Conservation (phyloP, 768 basidiomycete genomes). For the Kwoniella dendrophila region DNA sequence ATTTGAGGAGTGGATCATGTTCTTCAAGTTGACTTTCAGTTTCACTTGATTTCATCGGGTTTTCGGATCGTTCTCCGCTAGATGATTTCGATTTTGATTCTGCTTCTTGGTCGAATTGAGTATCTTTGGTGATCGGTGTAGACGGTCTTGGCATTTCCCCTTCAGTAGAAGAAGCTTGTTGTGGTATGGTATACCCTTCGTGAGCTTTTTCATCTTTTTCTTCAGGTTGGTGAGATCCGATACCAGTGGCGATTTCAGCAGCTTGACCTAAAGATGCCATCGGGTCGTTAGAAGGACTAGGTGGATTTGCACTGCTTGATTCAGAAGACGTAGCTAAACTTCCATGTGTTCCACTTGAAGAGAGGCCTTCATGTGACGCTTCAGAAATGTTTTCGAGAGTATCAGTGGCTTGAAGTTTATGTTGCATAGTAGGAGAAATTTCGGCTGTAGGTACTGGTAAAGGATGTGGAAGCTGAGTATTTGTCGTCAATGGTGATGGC, state of each 20-base stretch:
- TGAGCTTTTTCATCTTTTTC: no score
- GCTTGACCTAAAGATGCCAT: not conserved
- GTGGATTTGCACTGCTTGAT: not conserved
- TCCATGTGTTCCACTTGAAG: not conserved
- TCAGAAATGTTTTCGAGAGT: not conserved
- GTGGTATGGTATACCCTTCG: no score
- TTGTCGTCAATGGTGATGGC: not conserved
- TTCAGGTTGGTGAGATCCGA: not conserved
- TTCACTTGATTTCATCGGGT: no score
- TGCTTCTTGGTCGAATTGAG: not conserved
- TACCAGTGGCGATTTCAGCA: not conserved
- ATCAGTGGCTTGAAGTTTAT: not conserved
- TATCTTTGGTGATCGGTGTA: not conserved
- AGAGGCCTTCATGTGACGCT: not conserved
- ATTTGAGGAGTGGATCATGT: no score
- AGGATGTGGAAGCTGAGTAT: not conserved
- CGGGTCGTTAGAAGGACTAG: not conserved
- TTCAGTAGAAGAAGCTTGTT: not conserved
- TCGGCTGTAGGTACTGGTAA: not conserved
- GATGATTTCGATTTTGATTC: not conserved
- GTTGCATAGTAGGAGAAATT: not conserved
- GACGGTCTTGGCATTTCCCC: not conserved
- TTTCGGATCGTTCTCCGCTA: not conserved
- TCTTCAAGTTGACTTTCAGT: no score
- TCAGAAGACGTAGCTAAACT: not conserved